Base-by-base conservation (phyloP, 2,329 filamentous ascomycete species). In the Cladosporium sp. region DNA sequence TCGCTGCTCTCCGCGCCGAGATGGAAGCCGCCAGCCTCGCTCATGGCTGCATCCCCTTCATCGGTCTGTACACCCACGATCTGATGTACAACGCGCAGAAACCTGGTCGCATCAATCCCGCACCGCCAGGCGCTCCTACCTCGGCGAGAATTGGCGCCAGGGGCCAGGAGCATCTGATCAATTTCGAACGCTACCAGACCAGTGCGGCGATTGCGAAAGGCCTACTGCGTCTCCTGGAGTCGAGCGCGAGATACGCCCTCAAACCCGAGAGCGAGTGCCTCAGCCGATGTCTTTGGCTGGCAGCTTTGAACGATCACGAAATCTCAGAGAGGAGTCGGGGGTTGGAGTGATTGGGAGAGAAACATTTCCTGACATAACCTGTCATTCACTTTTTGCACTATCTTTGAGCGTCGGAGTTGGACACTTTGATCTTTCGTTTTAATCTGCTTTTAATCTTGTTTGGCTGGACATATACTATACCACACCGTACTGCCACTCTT, bases 231-330 rank as follows among this genome's bases (percentile, higher is more conserved):
- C 73, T 93, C n/a, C 74, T 93, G 8, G 88, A 93, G 68, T 85
- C 86, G 1, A 91, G 87, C 64, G 82, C 84, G 18, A 78, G 82
- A 50, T 93, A 92, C 65, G 71, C 74, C 6, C 90, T 92, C 65
- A 78, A 83, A 59, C 83, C 87, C 1, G 82, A 91, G 32, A 85
- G 89, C 55, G 86, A 87, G 47, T 80, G 90, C 44, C 85, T 88
- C 4, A 87, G 89, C 68, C 79, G 86, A 56, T 93, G 88, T 65
- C 75, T 93, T n/a, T 93, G 89, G 88, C 84, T 93, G 72, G 84
- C 86, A 41, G 86, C 88, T 8, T 67, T 93, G 49, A 80, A 72
- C 49, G 88, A 92, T 57, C 81, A 83, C n/a, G 86, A 91, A 61
- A 89, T 93, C 61, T 56, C 62, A 9, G 50, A 53, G 47, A 54